Percentiles rank a stretch among this genome's conserved stretches.
phyloP scores from a whole-genome alignment of 2,329 filamentous ascomycete genomes.

The Neofusicoccum sp. region DNA sequence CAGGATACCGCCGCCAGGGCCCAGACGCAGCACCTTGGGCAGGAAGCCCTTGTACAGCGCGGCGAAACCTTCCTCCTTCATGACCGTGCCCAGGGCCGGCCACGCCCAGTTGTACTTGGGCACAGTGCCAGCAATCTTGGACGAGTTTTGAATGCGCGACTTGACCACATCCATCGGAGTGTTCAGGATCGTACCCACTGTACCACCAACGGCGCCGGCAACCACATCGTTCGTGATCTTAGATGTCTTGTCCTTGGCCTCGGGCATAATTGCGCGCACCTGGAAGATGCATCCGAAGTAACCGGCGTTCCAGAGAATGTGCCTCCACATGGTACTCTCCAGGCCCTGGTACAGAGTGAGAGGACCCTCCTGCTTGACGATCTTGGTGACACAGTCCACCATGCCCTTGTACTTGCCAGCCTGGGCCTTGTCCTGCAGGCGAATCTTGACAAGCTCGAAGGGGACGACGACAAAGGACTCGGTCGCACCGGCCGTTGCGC shows the following conservation, averaged over 20 bases:
- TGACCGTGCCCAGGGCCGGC: constrained; percentile 79
- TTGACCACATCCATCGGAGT: constrained; percentile 98
- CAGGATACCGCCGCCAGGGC: constrained; percentile 71
- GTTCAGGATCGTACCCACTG: constrained; percentile 86
- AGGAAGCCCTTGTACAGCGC: constrained; percentile 98
- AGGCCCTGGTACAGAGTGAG: constrained; percentile 94
- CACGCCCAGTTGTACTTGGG: constrained; percentile 99
- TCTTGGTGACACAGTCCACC: constrained; percentile 78
- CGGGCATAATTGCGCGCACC: constrained; percentile 79
- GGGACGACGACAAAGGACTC: constrained; percentile 97
- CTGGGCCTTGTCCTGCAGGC: constrained; percentile 91
- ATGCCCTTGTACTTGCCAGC: constrained; percentile 84
- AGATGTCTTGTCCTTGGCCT: constrained; percentile 72
- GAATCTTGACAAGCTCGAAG: constrained; percentile 98
- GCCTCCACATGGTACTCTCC: constrained; percentile 94
- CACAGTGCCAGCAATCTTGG: constrained; percentile 73
- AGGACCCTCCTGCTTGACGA: constrained; percentile 75
- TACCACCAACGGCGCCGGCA: constrained; percentile 84
- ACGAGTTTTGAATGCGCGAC: constrained; percentile 92
- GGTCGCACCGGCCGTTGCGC: constrained; percentile 90
- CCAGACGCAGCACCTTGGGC: constrained; percentile 83
- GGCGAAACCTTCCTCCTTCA: constrained; percentile 86
- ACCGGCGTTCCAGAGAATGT: constrained; percentile 89
- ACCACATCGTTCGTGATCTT: constrained; percentile 86
- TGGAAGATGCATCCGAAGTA: constrained; percentile 99